Conservation (phyloP, 1,284 basidiomycete species). For the Cutaneotrichosporon dermatis region DNA sequence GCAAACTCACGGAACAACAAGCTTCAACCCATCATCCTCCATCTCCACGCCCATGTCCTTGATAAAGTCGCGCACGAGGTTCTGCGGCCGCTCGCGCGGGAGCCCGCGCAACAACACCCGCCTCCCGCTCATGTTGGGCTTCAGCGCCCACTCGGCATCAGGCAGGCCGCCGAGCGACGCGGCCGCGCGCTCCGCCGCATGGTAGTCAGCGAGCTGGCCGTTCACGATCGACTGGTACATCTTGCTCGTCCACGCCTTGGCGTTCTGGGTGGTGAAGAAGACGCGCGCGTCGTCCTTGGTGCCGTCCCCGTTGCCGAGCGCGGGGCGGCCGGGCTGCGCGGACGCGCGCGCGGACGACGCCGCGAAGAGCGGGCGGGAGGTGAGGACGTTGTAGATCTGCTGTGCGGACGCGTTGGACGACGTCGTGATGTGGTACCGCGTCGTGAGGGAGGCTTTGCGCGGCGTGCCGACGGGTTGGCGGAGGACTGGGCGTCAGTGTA, state of each 20-base stretch:
- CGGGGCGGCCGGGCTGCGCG: background rate
- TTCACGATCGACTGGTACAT: background rate
- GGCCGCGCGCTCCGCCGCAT: background rate
- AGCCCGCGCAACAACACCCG: slow-evolving; percentile 15
- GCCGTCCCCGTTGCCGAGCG: background rate
- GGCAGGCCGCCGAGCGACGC: background rate
- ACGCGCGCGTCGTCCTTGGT: slow-evolving; percentile 2
- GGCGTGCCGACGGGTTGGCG: slow-evolving; percentile 22
- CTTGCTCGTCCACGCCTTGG: slow-evolving; percentile 4
- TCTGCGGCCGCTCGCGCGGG: slow-evolving; percentile 1
- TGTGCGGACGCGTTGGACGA: slow-evolving; percentile 3
- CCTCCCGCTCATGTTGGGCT: slow-evolving; percentile 2
- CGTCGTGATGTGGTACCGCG: slow-evolving; percentile 21
- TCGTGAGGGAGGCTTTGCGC: slow-evolving; percentile 16
- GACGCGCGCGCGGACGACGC: slow-evolving; percentile 1
- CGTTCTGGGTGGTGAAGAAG: background rate
- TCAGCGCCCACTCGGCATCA: slow-evolving; percentile 10
- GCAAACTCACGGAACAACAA: background rate
- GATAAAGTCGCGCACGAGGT: background rate
- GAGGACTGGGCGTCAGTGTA: slow-evolving; percentile 17
- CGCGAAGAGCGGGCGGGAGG: slow-evolving; percentile 16
- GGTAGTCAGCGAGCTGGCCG: background rate
- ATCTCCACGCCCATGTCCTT: slow-evolving; percentile 4
- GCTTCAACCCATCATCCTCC: background rate
- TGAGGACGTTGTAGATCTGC: slow-evolving; percentile 13